Base-by-base conservation (phyloP, 345 rosid species). In the Salix arbutifolia region DNA sequence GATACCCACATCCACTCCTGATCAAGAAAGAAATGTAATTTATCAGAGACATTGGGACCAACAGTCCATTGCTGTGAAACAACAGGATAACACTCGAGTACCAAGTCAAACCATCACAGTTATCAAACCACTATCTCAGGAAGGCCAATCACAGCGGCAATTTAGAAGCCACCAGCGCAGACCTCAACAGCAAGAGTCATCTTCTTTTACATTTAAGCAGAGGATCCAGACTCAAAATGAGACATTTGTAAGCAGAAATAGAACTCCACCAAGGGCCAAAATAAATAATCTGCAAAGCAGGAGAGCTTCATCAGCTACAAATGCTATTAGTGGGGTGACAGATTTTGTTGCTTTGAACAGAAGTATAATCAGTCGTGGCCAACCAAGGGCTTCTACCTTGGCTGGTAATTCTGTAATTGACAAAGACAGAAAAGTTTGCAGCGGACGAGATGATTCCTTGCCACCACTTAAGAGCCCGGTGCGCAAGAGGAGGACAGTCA, bases 341-440 rank as follows among this genome's bases (percentile, higher is more conserved):
- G 91, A 87, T 79, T 89, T 86, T 85, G 86, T 90, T 79, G 87
- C 92, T 58, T 72, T 86, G 65, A 93, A 86, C 81, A 83, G 90
- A 82, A 90, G 77, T 74, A 76, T 88, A 77, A 84, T 79, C 76
- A 83, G 91, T 46, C 86, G 78, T 77, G 77, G 80, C 42, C 79
- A 86, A 46, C 74, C 78, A 19, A 85, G 93, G 78, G 67, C 78
- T 28, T 83, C 85, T 25, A 60, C 70, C 75, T 84, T 74, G 74
- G 81, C 75, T 79, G 82, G 76, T n/a, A 80, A 77, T 71, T 74
- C 84, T 65, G 79, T 71, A 23, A n/a, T 76, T 67, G 80, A 72
- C 38, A 74, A 70, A 4, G 85, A 86, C 53, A 88, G 82, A 79
- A 88, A 80, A 62, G 60, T 79, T 76, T 76, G 73, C 71, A 78